Evolutionary conservation across 2,329 filamentous ascomycete genomes (phyloP).

Genomic region (Colletotrichum caudatum): DNA sequence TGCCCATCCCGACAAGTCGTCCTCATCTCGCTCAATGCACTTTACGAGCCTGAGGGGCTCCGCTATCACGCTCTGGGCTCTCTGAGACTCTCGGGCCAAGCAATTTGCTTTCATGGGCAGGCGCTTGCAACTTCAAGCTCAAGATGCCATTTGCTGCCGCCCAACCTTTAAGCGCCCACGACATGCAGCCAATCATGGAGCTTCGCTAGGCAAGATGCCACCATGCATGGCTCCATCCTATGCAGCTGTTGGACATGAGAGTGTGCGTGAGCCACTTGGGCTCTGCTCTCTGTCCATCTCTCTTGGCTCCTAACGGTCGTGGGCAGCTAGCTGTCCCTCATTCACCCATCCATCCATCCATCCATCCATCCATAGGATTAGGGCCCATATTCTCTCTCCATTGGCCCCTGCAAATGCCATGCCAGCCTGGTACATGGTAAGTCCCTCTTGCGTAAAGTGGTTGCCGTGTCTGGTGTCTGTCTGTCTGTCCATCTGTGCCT

Average conservation of each 20-base stretch:
- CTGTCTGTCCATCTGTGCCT: background rate
- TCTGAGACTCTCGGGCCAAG: slow-evolving; percentile 32
- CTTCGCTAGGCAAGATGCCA: slow-evolving; percentile 39
- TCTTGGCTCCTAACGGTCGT: slow-evolving; percentile 2
- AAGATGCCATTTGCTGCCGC: slow-evolving; percentile 38
- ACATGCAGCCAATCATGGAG: slow-evolving; percentile 41
- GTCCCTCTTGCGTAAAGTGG: slow-evolving; percentile 23
- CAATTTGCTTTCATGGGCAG: slow-evolving; percentile 35
- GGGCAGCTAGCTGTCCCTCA: slow-evolving; percentile 31
- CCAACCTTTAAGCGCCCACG: slow-evolving; percentile 42
- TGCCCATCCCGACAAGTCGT: slow-evolving; percentile 21
- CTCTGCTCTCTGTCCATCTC: background rate
- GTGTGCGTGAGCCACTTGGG: slow-evolving; percentile 21
- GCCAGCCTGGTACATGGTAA: slow-evolving; percentile 24
- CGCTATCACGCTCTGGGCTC: slow-evolving; percentile 28
- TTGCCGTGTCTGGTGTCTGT: background rate
- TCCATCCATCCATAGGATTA: background rate
- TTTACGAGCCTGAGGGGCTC: slow-evolving; percentile 32
- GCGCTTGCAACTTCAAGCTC: slow-evolving; percentile 38
- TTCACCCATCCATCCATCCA: slow-evolving; percentile 1
- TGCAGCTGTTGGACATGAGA: background rate
- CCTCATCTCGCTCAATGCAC: slow-evolving; percentile 30
- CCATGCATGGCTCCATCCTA: slow-evolving; percentile 40
- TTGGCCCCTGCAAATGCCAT: slow-evolving; percentile 34
- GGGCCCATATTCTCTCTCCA: slow-evolving; percentile 7